Evolutionary conservation across 2,329 filamentous ascomycete genomes (phyloP), one percentile per base, ranked within the genome.

Genomic region (Diaporthe capsici): DNA sequence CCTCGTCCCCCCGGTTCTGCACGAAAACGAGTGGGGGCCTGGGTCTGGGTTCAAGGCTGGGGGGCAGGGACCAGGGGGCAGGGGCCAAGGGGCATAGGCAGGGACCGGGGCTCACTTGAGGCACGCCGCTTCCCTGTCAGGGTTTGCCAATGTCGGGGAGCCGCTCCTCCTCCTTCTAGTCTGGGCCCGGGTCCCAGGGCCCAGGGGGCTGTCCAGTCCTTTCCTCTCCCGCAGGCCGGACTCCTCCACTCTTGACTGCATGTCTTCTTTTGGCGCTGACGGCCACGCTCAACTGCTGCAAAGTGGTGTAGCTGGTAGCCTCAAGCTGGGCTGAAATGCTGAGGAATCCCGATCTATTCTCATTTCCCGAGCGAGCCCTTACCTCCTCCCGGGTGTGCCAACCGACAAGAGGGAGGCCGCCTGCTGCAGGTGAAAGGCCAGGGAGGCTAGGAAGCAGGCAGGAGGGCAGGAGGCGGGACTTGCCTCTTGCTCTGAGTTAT

Each of bases 231-330:
- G 53, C 34, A 60, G 39, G 31, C 74, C 74, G 60, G 74, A 68
- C 53, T 73, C 71, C 75, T 74, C 75, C 75, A 75, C 75, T 76
- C 61, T 76, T 60, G 72, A 76, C 75, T 68, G 53, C 75, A 76
- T 72, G 34, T 37, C 67, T 76, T 75, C 39, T 47, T 58, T 58
- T 71, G 68, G 55, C 37, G 68, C 68, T 49, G 68, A 70, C 49
- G 49, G 20, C 49, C 49, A 31, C n/a, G 49, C 15, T 55, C 15
- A 12, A 47, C 65, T 28, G 15, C n/a, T 20, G 34, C 49, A 8
- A n/a, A 22, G 13, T 28, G 31, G 20, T 53, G 63, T 22, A 53
- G 47, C 47, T 28, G 4, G 22, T 22, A 42, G 31, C 65, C 15
- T 25, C 44, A 15, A 22, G n/a, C 37, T 28, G n/a, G 65, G 34